Conservation (phyloP, 306 rosid genomes). For the Vigna unguiculata region DNA sequence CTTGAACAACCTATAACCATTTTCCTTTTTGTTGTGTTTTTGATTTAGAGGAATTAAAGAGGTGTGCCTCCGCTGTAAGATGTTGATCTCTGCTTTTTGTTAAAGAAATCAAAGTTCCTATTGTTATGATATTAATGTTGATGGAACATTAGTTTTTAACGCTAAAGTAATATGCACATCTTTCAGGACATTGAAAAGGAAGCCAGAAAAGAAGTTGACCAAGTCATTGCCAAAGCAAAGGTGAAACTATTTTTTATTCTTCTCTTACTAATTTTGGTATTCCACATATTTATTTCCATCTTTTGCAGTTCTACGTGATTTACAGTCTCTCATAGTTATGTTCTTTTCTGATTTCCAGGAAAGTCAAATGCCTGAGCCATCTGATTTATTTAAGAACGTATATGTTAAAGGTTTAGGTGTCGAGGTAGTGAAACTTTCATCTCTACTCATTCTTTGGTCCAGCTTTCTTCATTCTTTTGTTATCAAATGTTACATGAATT, state of each 20-base stretch:
- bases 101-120: background rate
- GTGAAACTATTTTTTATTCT: slow-evolving; percentile 50
- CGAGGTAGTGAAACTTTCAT: slow-evolving; percentile 62
- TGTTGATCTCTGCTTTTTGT: background rate
- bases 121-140: background rate
- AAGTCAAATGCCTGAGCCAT: slow-evolving; percentile 74
- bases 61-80: background rate
- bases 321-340: slow-evolving; percentile 4
- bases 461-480: slow-evolving; percentile 4
- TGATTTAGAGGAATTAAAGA: slow-evolving; percentile 11
- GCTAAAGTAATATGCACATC: slow-evolving; percentile 11
- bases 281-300: slow-evolving; percentile 13
- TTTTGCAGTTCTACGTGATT: slow-evolving; percentile 19
- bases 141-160: slow-evolving; percentile 12
- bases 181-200: slow-evolving; percentile 81
- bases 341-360: slow-evolving; percentile 65
- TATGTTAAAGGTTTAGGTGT: slow-evolving; percentile 67
- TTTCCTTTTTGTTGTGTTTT: background rate
- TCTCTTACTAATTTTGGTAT: background rate
- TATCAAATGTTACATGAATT: background rate
- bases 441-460: background rate
- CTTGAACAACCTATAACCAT: background rate
- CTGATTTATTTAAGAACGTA: slow-evolving; percentile 69
- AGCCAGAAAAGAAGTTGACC: slow-evolving; percentile 78
- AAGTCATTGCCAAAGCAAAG: slow-evolving; percentile 85